Evolutionary conservation across 106 monocot species (phyloP).

Genomic region (Dioscorea zingiberensis): DNA sequence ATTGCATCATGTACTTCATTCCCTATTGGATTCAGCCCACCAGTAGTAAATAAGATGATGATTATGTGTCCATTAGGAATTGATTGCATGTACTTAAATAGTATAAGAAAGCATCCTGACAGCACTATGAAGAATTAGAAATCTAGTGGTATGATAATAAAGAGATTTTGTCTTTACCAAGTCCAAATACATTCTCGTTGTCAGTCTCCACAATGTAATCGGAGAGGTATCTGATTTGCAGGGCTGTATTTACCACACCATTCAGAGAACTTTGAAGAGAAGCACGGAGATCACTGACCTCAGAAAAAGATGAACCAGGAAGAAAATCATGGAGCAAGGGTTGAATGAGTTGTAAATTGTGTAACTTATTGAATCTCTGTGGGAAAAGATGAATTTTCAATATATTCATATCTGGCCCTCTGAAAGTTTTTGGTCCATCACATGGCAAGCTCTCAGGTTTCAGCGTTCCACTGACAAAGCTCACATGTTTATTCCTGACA

Average conservation of each 20-base stretch:
- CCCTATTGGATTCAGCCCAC: no score
- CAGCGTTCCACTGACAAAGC: constrained; percentile 64
- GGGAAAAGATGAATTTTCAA: constrained; percentile 88
- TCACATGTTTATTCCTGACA: constrained; percentile 47
- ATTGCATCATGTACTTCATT: no score
- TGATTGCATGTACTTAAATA: no score
- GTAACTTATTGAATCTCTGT: constrained; percentile 43
- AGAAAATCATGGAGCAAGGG: constrained; percentile 81
- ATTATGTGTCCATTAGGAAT: no score
- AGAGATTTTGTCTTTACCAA: constrained; percentile 30
- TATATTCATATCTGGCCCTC: constrained; percentile 67
- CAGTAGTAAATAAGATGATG: no score
- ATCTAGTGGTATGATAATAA: neutral
- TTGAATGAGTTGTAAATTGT: constrained; percentile 62
- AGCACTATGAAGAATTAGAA: no score
- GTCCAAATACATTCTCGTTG: constrained; percentile 53
- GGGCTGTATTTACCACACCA: constrained; percentile 71
- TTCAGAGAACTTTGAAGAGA: constrained; percentile 62
- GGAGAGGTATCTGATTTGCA: constrained; percentile 77
- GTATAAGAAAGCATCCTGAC: no score
- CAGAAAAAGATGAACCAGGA: constrained; percentile 67
- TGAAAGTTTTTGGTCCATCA: constrained; percentile 60
- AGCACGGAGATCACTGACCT: constrained; percentile 36
- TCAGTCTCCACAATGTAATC: constrained; percentile 89
- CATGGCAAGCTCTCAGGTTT: constrained; percentile 32